These are phyloP conservation scores for Acacia crassicarpa DNA, from an alignment of 306 rosid genomes.

Conservation along the genomic window DNA sequence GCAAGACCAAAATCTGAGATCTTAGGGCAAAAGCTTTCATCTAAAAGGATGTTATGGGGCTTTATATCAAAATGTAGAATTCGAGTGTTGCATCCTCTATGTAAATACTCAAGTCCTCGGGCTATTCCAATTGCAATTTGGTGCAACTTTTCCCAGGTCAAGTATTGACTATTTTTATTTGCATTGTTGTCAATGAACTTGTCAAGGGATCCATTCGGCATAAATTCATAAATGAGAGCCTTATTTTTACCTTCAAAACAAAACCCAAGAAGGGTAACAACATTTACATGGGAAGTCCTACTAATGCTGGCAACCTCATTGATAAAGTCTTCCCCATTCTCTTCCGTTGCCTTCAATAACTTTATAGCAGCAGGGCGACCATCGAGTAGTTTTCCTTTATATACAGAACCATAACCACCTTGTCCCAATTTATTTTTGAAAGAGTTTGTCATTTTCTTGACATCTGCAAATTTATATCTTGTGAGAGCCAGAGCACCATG, in stretches of 20 bases:
- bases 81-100: conserved; percentile 45
- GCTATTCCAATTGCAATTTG: conserved; percentile 18
- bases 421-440: conserved; percentile 42
- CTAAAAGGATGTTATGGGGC: conserved; percentile 57
- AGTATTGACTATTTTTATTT: not conserved
- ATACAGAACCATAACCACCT: conserved; percentile 46
- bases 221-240: conserved; percentile 52
- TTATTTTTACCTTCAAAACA: conserved; percentile 31
- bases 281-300: conserved; percentile 54
- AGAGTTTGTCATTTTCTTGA: conserved; percentile 46
- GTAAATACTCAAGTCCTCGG: conserved; percentile 48
- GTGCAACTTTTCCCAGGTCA: not conserved
- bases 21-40: conserved; percentile 42
- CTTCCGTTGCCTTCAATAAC: conserved; percentile 41
- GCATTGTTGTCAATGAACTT: conserved; percentile 23
- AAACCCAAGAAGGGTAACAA: conserved; percentile 49
- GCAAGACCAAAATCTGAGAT: conserved; percentile 55
- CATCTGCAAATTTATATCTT: conserved; percentile 37
- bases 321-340: conserved; percentile 46
- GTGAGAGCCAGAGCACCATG: conserved; percentile 33
- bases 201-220: conserved; percentile 60
- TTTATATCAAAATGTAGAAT: conserved; percentile 55
- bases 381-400: not conserved
- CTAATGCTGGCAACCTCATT: conserved; percentile 55
- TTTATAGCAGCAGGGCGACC: conserved; percentile 40